Conservation (phyloP, 2,329 filamentous ascomycete genomes). For the Sporothrix pallida region DNA sequence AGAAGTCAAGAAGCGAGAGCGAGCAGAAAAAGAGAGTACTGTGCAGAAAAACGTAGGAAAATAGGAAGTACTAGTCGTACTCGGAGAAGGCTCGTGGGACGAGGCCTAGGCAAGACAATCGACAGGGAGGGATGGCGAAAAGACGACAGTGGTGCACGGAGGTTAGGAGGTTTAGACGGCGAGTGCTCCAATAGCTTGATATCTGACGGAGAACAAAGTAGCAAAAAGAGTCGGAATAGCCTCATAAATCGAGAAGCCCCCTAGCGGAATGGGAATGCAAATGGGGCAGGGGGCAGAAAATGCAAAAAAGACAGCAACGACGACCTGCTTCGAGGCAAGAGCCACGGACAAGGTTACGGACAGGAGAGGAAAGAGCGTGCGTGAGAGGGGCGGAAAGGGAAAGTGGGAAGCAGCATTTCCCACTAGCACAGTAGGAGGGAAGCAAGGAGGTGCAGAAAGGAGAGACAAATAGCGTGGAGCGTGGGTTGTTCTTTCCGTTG, state of each 20-base stretch:
- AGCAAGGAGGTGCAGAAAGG: conserved; percentile 31
- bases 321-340: not conserved
- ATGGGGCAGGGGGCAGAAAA: not conserved
- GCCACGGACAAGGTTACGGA: not conserved
- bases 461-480: conserved; percentile 21
- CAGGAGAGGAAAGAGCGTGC: conserved; percentile 24
- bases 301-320: not conserved
- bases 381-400: not conserved
- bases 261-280: not conserved
- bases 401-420: conserved; percentile 27
- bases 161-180: not conserved
- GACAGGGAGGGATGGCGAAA: conserved; percentile 24
- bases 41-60: not conserved
- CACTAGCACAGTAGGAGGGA: conserved; percentile 26
- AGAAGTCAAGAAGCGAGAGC: not conserved
- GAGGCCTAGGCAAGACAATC: conserved; percentile 2
- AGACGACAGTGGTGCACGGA: not conserved
- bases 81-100: not conserved
- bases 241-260: not conserved
- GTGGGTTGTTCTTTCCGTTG: conserved; percentile 1
- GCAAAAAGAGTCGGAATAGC: conserved; percentile 13
- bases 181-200: not conserved
- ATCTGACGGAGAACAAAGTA: not conserved
- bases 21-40: not conserved
- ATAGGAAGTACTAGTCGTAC: not conserved